Conservation (phyloP, 139 green algal species). For the Parachlorella kessleri region DNA sequence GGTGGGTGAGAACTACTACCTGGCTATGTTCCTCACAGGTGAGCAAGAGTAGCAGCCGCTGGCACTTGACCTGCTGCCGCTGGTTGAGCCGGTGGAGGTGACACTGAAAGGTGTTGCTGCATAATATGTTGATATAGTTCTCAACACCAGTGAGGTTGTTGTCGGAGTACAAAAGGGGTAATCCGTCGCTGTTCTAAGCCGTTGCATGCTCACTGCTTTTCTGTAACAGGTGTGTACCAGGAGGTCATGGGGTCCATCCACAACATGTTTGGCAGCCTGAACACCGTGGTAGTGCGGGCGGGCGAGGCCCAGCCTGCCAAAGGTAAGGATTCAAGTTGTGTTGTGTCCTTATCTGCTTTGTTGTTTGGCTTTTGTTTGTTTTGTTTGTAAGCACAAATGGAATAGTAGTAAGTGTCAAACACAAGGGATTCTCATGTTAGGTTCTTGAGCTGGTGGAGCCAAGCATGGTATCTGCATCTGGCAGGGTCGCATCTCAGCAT, state of each 20-base stretch:
- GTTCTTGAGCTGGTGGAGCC: neutral
- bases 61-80: neutral
- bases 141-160: no score
- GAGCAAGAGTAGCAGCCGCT: neutral
- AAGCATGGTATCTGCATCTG: neutral
- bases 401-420: neutral
- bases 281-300: slow-evolving; percentile 40
- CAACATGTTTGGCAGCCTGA: slow-evolving; percentile 73
- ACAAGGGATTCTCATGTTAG: neutral
- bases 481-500: neutral
- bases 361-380: no score
- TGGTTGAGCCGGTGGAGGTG: neutral
- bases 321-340: no score
- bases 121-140: neutral
- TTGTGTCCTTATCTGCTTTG: no score
- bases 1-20: slow-evolving; percentile 44
- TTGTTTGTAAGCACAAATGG: no score
- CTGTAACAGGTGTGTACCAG: slow-evolving; percentile 56
- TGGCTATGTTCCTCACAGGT: slow-evolving; percentile 59
- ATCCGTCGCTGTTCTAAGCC: no score
- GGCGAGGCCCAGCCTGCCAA: neutral
- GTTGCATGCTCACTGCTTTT: slow-evolving; percentile 41
- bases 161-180: no score
- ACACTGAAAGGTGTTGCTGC: slow-evolving; percentile 22
- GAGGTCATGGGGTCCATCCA: slow-evolving; percentile 67